Conservation (phyloP, 306 rosid species). For the Pyrus betulifolia region DNA sequence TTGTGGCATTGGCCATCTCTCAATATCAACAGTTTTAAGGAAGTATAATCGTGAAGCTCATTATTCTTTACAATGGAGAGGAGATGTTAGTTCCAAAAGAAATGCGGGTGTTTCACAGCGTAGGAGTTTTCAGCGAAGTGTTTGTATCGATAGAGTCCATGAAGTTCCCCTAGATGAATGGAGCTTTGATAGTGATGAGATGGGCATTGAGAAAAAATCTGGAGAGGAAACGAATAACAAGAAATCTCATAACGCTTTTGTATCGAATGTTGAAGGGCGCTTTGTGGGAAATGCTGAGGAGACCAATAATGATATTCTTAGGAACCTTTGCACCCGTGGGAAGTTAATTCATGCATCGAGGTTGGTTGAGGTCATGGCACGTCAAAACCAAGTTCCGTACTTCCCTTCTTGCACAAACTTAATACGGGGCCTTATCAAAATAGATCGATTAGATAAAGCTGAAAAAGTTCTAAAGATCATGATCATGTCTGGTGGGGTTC, state of each 20-base stretch:
- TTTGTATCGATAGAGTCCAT: slow-evolving; percentile 44
- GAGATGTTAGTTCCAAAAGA: slow-evolving; percentile 19
- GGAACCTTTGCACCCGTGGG: slow-evolving; percentile 49
- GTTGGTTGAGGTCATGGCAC: slow-evolving; percentile 68
- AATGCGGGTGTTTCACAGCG: slow-evolving; percentile 14
- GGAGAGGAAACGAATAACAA: slow-evolving; percentile 25
- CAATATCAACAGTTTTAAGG: slow-evolving; percentile 15
- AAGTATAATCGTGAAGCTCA: slow-evolving; percentile 14
- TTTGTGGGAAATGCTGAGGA: slow-evolving; percentile 47
- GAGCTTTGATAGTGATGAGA: slow-evolving; percentile 20
- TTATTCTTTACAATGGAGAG: slow-evolving; percentile 22
- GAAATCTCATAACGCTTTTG: slow-evolving; percentile 25
- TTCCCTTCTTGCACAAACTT: slow-evolving; percentile 62
- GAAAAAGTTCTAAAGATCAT: slow-evolving; percentile 41
- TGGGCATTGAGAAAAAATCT: slow-evolving; percentile 14
- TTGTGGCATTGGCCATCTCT: slow-evolving; percentile 21
- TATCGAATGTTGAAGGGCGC: slow-evolving; percentile 34
- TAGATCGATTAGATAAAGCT: slow-evolving; percentile 42
- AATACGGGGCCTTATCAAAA: slow-evolving; percentile 60
- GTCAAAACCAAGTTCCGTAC: slow-evolving; percentile 65
- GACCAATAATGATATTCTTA: slow-evolving; percentile 57
- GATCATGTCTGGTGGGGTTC: slow-evolving; percentile 83
- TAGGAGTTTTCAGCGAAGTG: slow-evolving; percentile 36
- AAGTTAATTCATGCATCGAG: slow-evolving; percentile 49
- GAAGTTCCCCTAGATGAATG: slow-evolving; percentile 34